A percentile compares a stretch with the other conserved stretches of the same genome.
Evolutionary conservation across 2,329 filamentous ascomycete species (phyloP).

Genomic region (Sporothrix inflata): DNA sequence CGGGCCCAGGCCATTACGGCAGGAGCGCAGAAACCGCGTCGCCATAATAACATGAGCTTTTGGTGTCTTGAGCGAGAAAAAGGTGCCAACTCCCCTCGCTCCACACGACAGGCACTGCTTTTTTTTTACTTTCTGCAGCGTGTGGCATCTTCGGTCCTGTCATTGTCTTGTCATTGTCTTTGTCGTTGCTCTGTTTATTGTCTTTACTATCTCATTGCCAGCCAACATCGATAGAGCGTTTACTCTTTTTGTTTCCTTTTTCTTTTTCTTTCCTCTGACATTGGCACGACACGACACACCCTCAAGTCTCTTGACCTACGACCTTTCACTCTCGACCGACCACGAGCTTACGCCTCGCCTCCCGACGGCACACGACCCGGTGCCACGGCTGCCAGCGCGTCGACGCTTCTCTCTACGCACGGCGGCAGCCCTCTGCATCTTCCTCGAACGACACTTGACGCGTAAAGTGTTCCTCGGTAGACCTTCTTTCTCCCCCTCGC

Average conservation of each 20-base stretch:
- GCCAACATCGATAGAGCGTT: neutral
- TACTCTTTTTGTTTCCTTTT: neutral
- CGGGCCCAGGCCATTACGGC: constrained; percentile 9
- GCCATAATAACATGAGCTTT: constrained; percentile 25
- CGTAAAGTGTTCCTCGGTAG: constrained; percentile 34
- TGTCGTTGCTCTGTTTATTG: neutral
- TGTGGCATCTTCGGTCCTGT: neutral
- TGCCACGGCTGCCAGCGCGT: constrained; percentile 13
- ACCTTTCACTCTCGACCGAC: neutral
- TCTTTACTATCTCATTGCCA: constrained; percentile 9
- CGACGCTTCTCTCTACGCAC: neutral
- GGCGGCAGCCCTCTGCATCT: constrained; percentile 3
- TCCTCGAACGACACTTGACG: constrained; percentile 36
- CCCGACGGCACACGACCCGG: constrained; percentile 6
- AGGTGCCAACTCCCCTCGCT: constrained; percentile 9
- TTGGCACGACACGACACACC: constrained; percentile 1
- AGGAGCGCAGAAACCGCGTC: constrained; percentile 30
- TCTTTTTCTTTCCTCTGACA: neutral
- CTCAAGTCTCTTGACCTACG: neutral
- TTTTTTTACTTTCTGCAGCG: constrained; percentile 11
- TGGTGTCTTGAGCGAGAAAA: neutral
- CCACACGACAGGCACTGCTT: constrained; percentile 11
- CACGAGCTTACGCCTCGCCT: neutral
- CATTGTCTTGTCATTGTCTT: constrained; percentile 11
- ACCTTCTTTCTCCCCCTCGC: constrained; percentile 20